These are phyloP conservation scores for Oxytropis ochrocephala DNA, from an alignment of 306 rosid species.

Conservation along the genomic window DNA sequence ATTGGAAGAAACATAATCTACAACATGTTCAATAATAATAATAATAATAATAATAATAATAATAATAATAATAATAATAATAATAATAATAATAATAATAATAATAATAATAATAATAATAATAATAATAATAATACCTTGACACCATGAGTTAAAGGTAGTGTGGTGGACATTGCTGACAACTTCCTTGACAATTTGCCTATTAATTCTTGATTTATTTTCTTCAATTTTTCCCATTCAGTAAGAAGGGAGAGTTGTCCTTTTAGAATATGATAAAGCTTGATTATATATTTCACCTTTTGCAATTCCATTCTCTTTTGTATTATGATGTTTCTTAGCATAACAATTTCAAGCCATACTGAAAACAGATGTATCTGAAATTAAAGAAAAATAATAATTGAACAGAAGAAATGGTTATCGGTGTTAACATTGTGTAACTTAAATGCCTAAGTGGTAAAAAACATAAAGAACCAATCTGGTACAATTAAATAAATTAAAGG, in stretches of 20 bases:
- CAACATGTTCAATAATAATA: not conserved
- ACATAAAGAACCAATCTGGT: no score
- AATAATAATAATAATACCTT: no score
- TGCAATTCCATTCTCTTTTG: conserved; percentile 42
- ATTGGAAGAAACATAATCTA: not conserved
- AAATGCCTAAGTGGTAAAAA: no score
- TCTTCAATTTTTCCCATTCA: conserved; percentile 61
- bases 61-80: no score
- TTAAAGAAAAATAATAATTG: no score
- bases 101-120: no score
- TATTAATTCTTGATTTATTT: conserved; percentile 51
- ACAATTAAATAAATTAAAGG: no score
- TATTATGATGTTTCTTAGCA: conserved; percentile 37
- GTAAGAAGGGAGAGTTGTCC: conserved; percentile 47
- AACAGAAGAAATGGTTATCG: no score
- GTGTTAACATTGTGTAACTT: no score
- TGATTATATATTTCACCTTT: conserved; percentile 38
- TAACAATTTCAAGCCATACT: conserved; percentile 41
- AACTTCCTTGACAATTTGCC: conserved; percentile 40
- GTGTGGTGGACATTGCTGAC: conserved; percentile 34
- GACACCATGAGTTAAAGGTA: conserved; percentile 46
- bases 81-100: no score
- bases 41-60: no score
- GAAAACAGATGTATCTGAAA: conserved; percentile 50
- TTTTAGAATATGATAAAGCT: conserved; percentile 37